Percentiles rank a stretch among this genome's conserved stretches.
phyloP scores from a whole-genome alignment of 352 stramenopile genomes.

The Phytophthora litchii region DNA sequence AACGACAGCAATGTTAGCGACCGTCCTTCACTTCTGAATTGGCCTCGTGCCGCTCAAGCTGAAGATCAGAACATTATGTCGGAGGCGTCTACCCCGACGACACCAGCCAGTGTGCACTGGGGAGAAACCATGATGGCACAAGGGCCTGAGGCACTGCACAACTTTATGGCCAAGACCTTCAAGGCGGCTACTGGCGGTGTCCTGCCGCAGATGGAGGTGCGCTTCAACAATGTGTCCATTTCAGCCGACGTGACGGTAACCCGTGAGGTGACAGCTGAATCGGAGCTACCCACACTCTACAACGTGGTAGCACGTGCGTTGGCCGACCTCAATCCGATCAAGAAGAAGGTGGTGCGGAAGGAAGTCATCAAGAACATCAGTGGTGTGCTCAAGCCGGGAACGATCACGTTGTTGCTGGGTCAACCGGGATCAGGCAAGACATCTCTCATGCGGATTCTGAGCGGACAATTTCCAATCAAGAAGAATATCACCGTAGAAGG shows the following conservation, averaged over 20 bases:
- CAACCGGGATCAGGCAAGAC: conserved; percentile 48
- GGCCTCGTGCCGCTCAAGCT: conserved; percentile 15
- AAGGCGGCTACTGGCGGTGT: conserved; percentile 22
- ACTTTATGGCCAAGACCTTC: conserved; percentile 13
- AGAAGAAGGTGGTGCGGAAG: conserved; percentile 40
- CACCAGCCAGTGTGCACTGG: conserved; percentile 30
- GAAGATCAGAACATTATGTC: conserved; percentile 15
- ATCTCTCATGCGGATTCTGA: conserved; percentile 38
- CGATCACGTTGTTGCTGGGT: conserved; percentile 45
- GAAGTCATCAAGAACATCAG: conserved; percentile 41
- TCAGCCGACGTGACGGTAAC: conserved; percentile 32
- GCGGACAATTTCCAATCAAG: conserved; percentile 31
- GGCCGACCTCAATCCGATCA: conserved; percentile 20
- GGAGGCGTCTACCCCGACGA: conserved; percentile 20
- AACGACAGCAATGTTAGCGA: too few relatives aligned
- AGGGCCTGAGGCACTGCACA: too few relatives aligned
- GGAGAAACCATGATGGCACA: conserved; percentile 27
- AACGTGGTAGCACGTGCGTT: conserved; percentile 6
- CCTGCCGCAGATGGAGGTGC: conserved; percentile 38
- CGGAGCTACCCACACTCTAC: conserved; percentile 49
- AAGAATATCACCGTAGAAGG: conserved; percentile 40
- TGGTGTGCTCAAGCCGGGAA: conserved; percentile 36
- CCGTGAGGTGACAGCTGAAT: conserved; percentile 18
- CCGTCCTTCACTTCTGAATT: conserved; percentile 33
- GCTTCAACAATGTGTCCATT: conserved; percentile 36